phyloP scores from a whole-genome alignment of 371 early-diverging fungal species.

The Smittium culicis region DNA sequence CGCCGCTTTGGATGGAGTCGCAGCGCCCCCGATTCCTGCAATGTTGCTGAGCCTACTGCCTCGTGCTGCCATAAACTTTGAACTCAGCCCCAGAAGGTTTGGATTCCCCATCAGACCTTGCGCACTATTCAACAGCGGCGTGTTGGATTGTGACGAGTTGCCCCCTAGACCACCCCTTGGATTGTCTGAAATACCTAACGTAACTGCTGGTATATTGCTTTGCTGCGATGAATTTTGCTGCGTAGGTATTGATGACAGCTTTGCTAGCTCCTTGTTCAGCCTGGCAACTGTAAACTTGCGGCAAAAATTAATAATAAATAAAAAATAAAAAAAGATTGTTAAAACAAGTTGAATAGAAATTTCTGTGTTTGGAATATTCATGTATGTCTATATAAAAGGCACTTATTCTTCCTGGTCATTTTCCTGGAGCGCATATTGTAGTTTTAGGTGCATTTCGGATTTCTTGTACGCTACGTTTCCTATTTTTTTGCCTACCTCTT shows the following conservation, averaged over 20 bases:
- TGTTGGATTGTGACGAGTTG: background rate
- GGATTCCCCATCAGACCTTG: background rate
- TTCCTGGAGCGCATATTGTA: slow-evolving; percentile 11
- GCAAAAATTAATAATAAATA: background rate
- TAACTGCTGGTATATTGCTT: background rate
- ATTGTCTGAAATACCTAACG: background rate
- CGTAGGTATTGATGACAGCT: background rate
- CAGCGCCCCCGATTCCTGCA: background rate
- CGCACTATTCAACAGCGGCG: background rate
- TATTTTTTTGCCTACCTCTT: slow-evolving; percentile 5
- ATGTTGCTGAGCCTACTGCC: background rate
- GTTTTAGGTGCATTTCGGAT: slow-evolving; percentile 1
- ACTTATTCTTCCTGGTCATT: slow-evolving; percentile 10
- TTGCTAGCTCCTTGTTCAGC: slow-evolving; percentile 1
- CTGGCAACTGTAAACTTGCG: slow-evolving; percentile 6
- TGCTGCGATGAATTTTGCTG: background rate
- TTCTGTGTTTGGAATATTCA: background rate
- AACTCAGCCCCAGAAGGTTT: background rate
- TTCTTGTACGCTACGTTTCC: slow-evolving; percentile 3
- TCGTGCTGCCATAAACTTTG: background rate
- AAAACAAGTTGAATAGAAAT: background rate
- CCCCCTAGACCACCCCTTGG: background rate
- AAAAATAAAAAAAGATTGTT: no score
- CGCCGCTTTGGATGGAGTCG: background rate
- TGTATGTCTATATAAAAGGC: background rate